Evolutionary conservation across 2,329 filamentous ascomycete species (phyloP).

Genomic region (Talaromyces sp.): DNA sequence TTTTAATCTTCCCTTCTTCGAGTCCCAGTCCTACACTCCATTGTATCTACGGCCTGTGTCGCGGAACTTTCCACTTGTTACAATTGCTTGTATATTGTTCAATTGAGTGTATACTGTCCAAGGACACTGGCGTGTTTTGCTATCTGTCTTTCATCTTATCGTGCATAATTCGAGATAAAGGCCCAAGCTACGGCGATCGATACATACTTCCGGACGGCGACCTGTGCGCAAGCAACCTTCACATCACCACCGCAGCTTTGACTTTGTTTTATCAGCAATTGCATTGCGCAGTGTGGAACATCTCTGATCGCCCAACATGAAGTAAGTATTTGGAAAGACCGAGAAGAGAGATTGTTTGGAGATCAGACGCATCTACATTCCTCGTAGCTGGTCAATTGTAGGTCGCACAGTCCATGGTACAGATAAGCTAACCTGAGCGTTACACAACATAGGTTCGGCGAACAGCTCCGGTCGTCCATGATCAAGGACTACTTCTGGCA

Average conservation of each 20-base stretch:
- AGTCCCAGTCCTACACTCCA: not conserved
- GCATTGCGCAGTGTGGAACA: not conserved
- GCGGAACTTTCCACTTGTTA: not conserved
- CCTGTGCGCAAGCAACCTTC: not conserved
- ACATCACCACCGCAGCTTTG: not conserved
- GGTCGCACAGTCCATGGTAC: not conserved
- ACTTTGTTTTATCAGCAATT: not conserved
- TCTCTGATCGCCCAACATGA: not conserved
- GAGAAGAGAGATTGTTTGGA: too few species aligned
- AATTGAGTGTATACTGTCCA: not conserved
- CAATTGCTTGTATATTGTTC: not conserved
- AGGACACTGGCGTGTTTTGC: not conserved
- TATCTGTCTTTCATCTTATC: not conserved
- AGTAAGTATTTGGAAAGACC: not conserved
- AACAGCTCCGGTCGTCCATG: conserved; percentile 91
- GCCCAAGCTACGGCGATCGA: not conserved
- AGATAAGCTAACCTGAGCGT: not conserved
- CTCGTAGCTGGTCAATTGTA: not conserved
- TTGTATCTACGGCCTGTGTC: not conserved
- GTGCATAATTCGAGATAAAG: not conserved
- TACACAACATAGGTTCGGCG: conserved; percentile 67
- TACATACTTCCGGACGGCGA: not conserved
- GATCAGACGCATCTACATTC: not conserved
- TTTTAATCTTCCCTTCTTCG: not conserved
- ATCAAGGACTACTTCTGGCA: conserved; percentile 98